phyloP scores from a whole-genome alignment of 1,284 basidiomycete species.

The Melanopsichium pennsylvanicum region DNA sequence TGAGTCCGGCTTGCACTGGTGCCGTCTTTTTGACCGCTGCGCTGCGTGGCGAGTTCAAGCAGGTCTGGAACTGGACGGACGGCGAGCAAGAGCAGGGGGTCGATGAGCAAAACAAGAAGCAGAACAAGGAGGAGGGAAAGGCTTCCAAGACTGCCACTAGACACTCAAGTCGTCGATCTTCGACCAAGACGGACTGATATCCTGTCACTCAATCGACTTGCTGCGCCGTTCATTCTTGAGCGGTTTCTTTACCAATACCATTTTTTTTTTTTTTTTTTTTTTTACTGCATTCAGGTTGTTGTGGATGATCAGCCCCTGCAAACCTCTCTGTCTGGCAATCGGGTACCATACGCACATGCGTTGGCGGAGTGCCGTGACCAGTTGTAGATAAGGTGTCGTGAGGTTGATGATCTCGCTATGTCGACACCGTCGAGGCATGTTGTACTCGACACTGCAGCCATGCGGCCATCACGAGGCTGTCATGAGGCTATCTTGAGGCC shows the following conservation, averaged over 20 bases:
- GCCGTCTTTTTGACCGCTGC: slow-evolving; percentile 66
- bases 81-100: slow-evolving; percentile 40
- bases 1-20: slow-evolving; percentile 72
- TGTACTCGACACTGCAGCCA: too few relatives aligned
- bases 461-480: too few relatives aligned
- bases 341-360: too few relatives aligned
- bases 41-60: slow-evolving; percentile 64
- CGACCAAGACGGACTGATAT: slow-evolving; percentile 18
- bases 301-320: too few relatives aligned
- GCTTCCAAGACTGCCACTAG: slow-evolving; percentile 8
- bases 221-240: too few relatives aligned
- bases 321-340: too few relatives aligned
- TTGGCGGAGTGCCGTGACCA: too few relatives aligned
- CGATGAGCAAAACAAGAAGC: slow-evolving; percentile 12
- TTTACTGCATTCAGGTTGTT: too few relatives aligned
- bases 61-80: slow-evolving; percentile 58
- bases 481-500: too few relatives aligned
- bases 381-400: too few relatives aligned
- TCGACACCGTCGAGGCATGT: too few relatives aligned
- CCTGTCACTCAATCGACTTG: background rate
- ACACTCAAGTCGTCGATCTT: slow-evolving; percentile 4
- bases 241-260: background rate
- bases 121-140: slow-evolving; percentile 24
- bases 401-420: too few relatives aligned
- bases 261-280: background rate